Base-by-base conservation (phyloP, 805 yeast species). In the Wickerhamomyces xylosicus region DNA sequence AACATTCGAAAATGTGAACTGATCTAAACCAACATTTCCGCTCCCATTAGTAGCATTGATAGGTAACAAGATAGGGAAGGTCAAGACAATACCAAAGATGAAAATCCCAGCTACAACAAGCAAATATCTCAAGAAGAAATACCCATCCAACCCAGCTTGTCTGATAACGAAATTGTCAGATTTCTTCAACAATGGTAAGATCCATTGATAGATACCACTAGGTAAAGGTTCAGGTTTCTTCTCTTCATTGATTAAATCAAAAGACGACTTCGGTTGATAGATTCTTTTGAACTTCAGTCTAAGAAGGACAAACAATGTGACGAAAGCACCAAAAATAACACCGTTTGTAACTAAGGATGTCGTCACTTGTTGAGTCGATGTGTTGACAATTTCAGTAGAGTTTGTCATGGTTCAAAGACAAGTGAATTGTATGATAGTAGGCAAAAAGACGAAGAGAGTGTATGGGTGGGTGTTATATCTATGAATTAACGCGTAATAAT, bases 141-240 rank as follows among this genome's bases (percentile, higher is more conserved):
- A 90, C 5, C 96, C 97, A 56, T 90, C 97, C n/a, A 90, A 57
- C 15, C 97, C 97, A 17, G 92, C 81, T 52, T 90, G 94, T 47
- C 80, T 78, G 42, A 90, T 74, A 40, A 89, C 68, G 53, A 84
- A 84, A 36, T 81, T 64, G 40, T 84, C 87, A 1, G 85, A 74
- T 53, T 83, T 79, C 36, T 70, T 61, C 37, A 84, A 49, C 21
- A 90, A 55, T 6, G 79, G 77, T 8, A 59, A 46, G 10, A 87
- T 41, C 97, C 97, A 89, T 25, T 71, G 64, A 54, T 78, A 59
- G 2, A 80, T 67, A 28, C 87, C 92, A 17, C 58, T 58, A 2
- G 89, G 81, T 34, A 87, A 63, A 1, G 92, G 86, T 22, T 74
- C 78, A 0, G 96, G 95, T 44, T 72, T 71, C 49, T 77, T 72